Percentiles rank a stretch among this genome's conserved stretches.
These are phyloP conservation scores for Adansonia digitata DNA, from an alignment of 345 rosid genomes.

Conservation along the genomic window DNA sequence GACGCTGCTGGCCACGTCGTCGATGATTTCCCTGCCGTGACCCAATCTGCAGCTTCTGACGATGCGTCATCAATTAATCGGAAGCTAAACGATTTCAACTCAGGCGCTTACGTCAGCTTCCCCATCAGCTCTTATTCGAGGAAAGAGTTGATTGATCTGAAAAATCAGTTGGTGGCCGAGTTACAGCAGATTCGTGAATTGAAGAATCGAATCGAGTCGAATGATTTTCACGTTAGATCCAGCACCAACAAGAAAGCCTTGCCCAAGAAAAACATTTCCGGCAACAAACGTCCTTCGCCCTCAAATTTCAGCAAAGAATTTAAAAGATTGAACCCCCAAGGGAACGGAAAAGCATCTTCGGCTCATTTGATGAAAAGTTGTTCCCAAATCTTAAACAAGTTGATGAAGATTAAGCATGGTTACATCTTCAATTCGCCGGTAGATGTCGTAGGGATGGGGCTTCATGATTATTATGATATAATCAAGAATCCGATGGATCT, in stretches of 20 bases:
- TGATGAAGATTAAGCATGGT: slow-evolving; percentile 66
- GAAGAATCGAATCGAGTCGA: slow-evolving; percentile 45
- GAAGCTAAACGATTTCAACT: slow-evolving; percentile 36
- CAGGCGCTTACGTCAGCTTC: slow-evolving; percentile 27
- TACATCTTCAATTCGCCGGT: slow-evolving; percentile 62
- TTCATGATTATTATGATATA: slow-evolving; percentile 56
- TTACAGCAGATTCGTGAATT: slow-evolving; percentile 67
- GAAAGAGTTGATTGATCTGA: slow-evolving; percentile 51
- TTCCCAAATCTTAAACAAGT: slow-evolving; percentile 53
- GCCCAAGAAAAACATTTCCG: slow-evolving; percentile 33
- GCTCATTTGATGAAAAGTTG: slow-evolving; percentile 42
- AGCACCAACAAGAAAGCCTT: slow-evolving; percentile 26
- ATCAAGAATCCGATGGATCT: slow-evolving; percentile 80
- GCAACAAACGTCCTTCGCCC: slow-evolving; percentile 41
- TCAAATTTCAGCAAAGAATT: slow-evolving; percentile 22
- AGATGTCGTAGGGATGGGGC: slow-evolving; percentile 51
- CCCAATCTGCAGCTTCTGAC: slow-evolving; percentile 55
- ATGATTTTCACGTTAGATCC: slow-evolving; percentile 44
- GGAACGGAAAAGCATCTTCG: slow-evolving; percentile 21
- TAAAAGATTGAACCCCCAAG: slow-evolving; percentile 32
- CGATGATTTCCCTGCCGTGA: slow-evolving; percentile 30
- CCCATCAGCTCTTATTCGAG: slow-evolving; percentile 31
- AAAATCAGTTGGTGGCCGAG: slow-evolving; percentile 49
- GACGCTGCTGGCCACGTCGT: slow-evolving; percentile 23
- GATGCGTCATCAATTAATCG: slow-evolving; percentile 48